Conservation (phyloP, 2,329 filamentous ascomycete species). For the Colletotrichum incanum region DNA sequence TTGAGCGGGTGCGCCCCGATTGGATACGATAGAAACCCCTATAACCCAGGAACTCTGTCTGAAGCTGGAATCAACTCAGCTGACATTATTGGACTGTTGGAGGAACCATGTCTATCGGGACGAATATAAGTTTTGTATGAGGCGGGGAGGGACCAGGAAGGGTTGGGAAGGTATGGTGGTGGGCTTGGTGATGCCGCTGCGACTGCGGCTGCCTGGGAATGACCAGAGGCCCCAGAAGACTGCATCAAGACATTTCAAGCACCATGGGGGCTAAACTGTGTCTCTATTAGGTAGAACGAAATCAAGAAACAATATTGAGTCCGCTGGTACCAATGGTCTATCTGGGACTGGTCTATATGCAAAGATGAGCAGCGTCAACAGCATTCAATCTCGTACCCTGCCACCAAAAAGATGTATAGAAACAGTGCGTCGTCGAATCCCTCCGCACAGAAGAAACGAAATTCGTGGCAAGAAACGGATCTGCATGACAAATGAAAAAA, state of each 20-base stretch:
- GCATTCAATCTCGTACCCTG: not conserved
- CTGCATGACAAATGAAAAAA: constrained; percentile 21
- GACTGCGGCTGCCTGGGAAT: not conserved
- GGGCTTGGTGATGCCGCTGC: not conserved
- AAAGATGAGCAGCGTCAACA: not conserved
- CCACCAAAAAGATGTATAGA: not conserved
- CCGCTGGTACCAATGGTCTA: not conserved
- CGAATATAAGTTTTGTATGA: not conserved
- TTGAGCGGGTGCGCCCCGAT: not conserved
- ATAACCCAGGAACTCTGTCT: not conserved
- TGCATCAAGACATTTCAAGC: not conserved
- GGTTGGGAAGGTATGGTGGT: not conserved
- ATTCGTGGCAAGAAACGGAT: not conserved
- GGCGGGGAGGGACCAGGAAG: not conserved
- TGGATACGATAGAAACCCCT: too few relatives aligned
- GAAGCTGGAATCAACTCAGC: not conserved
- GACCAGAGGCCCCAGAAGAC: not conserved
- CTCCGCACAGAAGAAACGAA: not conserved
- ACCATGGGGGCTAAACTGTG: not conserved
- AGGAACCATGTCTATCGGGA: too few relatives aligned
- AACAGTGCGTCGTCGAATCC: not conserved
- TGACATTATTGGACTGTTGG: not conserved
- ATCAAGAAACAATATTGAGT: not conserved
- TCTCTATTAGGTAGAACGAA: too few relatives aligned
- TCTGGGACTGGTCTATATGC: constrained; percentile 2